A percentile compares a stretch with the other conserved stretches of the same genome.
These are phyloP conservation scores for Pseudonitzschia delicatissima DNA, from an alignment of 108 stramenopile species.

Conservation along the genomic window DNA sequence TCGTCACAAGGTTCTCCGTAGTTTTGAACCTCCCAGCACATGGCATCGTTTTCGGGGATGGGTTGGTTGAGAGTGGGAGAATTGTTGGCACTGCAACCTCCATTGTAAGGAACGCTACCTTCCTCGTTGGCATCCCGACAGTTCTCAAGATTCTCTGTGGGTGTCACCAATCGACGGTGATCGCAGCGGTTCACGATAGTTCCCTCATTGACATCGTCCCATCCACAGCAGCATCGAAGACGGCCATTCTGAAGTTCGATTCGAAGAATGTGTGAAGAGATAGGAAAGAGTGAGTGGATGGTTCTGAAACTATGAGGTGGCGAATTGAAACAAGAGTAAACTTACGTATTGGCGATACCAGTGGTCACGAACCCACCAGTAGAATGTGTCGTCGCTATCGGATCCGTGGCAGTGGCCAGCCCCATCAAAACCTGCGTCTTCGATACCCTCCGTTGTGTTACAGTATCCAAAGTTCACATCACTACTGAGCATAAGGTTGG, in stretches of 20 bases:
- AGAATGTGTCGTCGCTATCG: conserved; percentile 4
- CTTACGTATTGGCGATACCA: conserved; percentile 10
- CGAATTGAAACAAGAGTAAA: no score
- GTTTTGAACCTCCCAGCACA: conserved; percentile 11
- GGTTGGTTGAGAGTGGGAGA: not conserved
- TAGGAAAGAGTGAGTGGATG: no score
- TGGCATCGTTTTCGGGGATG: conserved; percentile 7
- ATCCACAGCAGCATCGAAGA: conserved; percentile 13
- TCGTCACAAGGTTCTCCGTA: no score
- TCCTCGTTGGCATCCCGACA: conserved; percentile 15
- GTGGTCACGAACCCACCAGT: conserved; percentile 3
- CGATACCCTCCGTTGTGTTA: not conserved
- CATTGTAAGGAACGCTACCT: not conserved
- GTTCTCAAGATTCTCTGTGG: not conserved
- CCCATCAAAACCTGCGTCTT: not conserved
- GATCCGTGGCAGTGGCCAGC: conserved; percentile 15
- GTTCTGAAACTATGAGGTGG: no score
- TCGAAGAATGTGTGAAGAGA: no score
- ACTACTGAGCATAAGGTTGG: not conserved
- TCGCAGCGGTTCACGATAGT: conserved; percentile 8
- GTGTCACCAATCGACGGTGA: conserved; percentile 2
- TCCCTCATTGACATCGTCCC: not conserved
- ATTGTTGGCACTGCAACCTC: not conserved
- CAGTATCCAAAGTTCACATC: conserved; percentile 15
- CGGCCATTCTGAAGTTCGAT: no score